phyloP scores from a whole-genome alignment of 176 grass and related monocot species.

The Rhynchospora breviuscula region DNA sequence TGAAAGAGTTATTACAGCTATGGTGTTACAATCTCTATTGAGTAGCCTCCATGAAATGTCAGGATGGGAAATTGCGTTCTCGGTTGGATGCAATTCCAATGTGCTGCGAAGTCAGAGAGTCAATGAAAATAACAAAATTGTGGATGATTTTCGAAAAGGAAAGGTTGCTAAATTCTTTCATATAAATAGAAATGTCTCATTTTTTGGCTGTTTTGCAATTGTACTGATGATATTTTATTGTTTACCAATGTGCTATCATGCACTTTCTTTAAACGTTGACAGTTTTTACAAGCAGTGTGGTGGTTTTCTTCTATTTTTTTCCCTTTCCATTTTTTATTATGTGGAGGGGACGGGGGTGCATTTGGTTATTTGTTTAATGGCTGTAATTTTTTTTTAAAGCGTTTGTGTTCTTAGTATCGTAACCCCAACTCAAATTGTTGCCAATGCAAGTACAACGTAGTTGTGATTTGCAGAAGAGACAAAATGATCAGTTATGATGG shows the following conservation, averaged over 20 bases:
- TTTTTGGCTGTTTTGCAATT: background rate
- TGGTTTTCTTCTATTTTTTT: background rate
- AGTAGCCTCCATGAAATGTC: conserved; percentile 40
- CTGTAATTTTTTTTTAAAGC: background rate
- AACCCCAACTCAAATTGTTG: background rate
- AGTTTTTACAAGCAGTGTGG: background rate
- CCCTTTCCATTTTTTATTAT: background rate
- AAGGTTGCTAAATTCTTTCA: conserved; percentile 37
- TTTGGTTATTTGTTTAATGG: background rate
- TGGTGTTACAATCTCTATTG: conserved; percentile 48
- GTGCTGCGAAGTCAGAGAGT: conserved; percentile 36
- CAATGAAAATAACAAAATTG: conserved; percentile 49
- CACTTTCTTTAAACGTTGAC: background rate
- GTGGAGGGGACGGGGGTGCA: background rate
- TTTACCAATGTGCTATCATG: background rate
- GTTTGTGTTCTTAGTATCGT: background rate
- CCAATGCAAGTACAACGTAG: background rate
- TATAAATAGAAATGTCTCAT: background rate
- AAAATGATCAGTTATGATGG: background rate
- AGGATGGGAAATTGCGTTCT: conserved; percentile 43
- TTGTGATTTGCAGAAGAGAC: background rate
- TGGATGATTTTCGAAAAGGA: conserved; percentile 56
- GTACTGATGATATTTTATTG: background rate
- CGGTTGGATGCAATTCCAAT: conserved; percentile 36
- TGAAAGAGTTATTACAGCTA: conserved; percentile 62